Evolutionary conservation across 2,329 filamentous ascomycete genomes (phyloP).

Genomic region (Colletotrichum simmondsii): DNA sequence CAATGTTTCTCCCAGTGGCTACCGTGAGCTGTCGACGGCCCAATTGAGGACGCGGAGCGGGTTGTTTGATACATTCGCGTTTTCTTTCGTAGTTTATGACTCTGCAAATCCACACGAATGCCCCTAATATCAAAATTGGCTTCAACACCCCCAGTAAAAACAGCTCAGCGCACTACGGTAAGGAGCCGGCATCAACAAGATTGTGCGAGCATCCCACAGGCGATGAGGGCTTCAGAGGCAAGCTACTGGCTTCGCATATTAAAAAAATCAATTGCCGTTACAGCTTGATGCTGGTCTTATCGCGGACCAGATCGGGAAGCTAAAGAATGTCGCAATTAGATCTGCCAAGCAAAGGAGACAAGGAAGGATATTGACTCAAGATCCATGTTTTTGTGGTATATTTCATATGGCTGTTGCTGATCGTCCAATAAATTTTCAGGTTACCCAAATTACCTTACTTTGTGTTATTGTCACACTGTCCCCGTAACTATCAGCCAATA

Average conservation of each 20-base stretch:
- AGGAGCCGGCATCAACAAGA: background rate
- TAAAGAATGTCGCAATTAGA: conserved; percentile 3
- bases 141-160: background rate
- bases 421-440: background rate
- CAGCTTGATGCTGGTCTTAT: background rate
- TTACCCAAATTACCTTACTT: background rate
- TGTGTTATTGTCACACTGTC: background rate
- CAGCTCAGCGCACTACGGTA: background rate
- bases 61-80: background rate
- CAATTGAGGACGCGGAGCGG: background rate
- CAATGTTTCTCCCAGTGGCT: too few relatives aligned
- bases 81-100: background rate
- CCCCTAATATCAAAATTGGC: background rate
- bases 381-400: background rate
- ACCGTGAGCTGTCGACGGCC: background rate
- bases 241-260: background rate
- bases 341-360: background rate
- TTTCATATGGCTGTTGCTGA: background rate
- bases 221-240: background rate
- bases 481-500: too few relatives aligned
- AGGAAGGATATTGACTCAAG: conserved; percentile 9
- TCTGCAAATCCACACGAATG: background rate
- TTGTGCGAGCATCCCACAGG: background rate
- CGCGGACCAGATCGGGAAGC: background rate
- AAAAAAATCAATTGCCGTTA: background rate